Base-by-base conservation (phyloP, 1,139 yeast genomes). In the Ashbya aceris region DNA sequence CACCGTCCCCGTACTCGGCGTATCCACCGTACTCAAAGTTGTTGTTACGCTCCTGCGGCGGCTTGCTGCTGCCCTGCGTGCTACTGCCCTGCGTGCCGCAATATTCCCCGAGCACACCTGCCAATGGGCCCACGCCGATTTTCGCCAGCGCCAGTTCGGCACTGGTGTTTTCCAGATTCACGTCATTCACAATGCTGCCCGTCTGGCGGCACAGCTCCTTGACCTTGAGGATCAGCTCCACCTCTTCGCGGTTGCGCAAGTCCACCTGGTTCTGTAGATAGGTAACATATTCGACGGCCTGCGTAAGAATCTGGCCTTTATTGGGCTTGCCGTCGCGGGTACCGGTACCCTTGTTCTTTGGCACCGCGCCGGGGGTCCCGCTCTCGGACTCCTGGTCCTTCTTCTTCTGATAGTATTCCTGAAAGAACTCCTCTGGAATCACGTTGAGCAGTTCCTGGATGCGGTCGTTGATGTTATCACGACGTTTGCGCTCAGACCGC, bases 401-500 rank as follows among this genome's bases (percentile, higher is more conserved):
- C 26, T 41, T 33, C 28, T 46, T 38, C 46, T 51, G 38, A 30
- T 53, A 53, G 41, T 55, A 53, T 12, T 64, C 65, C 8, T 60
- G 49, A 42, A 78, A 82, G 52, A 80, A 76, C 33, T 74, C 75
- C 10, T 66, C 65, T 0, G 96, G 96, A 2, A 89, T 75, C 41
- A 83, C 62, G 1, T 74, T 68, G 39, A 86, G 72, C 36, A 89
- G 69, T 53, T 87, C 95, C 54, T 83, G 93, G 44, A 89, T 89
- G 56, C 81, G 79, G 40, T 86, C 96, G 58, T 87, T 87, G 61
- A 89, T 84, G 55, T 83, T 85, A 60, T 87, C 97, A 46, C 95
- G 70, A 46, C 95, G 74, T 50, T 85, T 78, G 17, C 45, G 32
- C 12, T 41, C 44, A 3, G 37, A 34, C 29, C 29, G n/a, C n/a